These are phyloP conservation scores for Telfairia occidentalis DNA, from an alignment of 331 rosid species.

Conservation along the genomic window DNA sequence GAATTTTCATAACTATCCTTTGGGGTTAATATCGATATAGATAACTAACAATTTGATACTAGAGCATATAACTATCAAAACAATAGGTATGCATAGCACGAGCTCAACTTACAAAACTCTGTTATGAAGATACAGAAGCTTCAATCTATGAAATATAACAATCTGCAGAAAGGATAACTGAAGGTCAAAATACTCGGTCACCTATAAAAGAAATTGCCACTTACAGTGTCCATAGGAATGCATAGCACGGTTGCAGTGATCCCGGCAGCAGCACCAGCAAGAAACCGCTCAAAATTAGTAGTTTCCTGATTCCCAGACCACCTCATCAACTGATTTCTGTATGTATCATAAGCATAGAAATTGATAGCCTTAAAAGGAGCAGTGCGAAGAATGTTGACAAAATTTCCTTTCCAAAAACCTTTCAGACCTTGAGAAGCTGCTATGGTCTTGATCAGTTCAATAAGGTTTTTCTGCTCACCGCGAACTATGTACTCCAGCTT, in stretches of 20 bases:
- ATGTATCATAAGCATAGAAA: constrained; percentile 38
- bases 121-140: background rate
- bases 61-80: background rate
- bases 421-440: constrained; percentile 36
- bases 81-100: background rate
- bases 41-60: background rate
- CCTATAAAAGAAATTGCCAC: background rate
- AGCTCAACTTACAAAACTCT: background rate
- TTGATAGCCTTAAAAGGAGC: constrained; percentile 44
- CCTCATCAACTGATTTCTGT: constrained; percentile 31
- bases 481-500: constrained; percentile 46
- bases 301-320: constrained; percentile 24
- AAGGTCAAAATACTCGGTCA: background rate
- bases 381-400: constrained; percentile 41
- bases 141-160: background rate
- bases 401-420: constrained; percentile 49
- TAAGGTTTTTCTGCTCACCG: constrained; percentile 30
- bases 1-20: background rate
- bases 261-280: constrained; percentile 45
- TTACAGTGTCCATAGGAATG: constrained; percentile 49
- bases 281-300: constrained; percentile 36
- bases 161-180: background rate
- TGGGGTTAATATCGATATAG: background rate
- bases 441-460: constrained; percentile 27
- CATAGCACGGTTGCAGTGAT: constrained; percentile 44